phyloP scores from a whole-genome alignment of 1,284 basidiomycete genomes.

The Xanthoconium separans region DNA sequence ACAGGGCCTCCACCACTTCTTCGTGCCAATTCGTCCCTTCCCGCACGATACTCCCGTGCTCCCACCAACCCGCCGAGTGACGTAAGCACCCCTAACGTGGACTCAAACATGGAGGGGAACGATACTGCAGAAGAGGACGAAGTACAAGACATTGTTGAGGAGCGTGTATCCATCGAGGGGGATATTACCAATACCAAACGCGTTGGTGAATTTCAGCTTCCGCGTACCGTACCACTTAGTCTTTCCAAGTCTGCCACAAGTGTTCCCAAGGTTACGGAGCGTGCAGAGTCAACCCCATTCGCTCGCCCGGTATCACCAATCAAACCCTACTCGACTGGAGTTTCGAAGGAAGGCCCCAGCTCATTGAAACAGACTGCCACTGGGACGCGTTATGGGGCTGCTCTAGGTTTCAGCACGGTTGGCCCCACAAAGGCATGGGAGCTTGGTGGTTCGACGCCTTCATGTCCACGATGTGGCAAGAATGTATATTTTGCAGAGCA shows the following conservation, averaged over 20 bases:
- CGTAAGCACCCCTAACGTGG: neutral
- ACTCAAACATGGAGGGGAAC: conserved; percentile 18
- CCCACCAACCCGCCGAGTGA: conserved; percentile 16
- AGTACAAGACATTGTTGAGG: conserved; percentile 23
- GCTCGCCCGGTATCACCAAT: conserved; percentile 26
- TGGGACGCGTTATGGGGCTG: conserved; percentile 52
- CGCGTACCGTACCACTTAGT: conserved; percentile 39
- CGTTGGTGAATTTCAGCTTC: conserved; percentile 34
- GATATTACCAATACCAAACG: conserved; percentile 38
- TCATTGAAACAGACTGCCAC: conserved; percentile 43
- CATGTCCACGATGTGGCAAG: conserved; percentile 57
- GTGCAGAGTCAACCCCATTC: neutral
- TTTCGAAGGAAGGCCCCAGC: conserved; percentile 8
- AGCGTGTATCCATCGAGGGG: conserved; percentile 22
- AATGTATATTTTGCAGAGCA: conserved; percentile 67
- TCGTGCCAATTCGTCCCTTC: conserved; percentile 30
- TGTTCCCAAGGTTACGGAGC: conserved; percentile 10
- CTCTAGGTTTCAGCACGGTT: conserved; percentile 34
- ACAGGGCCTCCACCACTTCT: conserved; percentile 29
- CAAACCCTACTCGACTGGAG: conserved; percentile 28
- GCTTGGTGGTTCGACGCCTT: conserved; percentile 43
- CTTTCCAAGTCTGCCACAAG: conserved; percentile 24
- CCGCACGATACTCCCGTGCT: conserved; percentile 32
- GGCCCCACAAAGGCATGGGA: conserved; percentile 40
- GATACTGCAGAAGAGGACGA: conserved; percentile 31